phyloP scores from a whole-genome alignment of 2,329 filamentous ascomycete genomes.

The Neospermospora avenae region DNA sequence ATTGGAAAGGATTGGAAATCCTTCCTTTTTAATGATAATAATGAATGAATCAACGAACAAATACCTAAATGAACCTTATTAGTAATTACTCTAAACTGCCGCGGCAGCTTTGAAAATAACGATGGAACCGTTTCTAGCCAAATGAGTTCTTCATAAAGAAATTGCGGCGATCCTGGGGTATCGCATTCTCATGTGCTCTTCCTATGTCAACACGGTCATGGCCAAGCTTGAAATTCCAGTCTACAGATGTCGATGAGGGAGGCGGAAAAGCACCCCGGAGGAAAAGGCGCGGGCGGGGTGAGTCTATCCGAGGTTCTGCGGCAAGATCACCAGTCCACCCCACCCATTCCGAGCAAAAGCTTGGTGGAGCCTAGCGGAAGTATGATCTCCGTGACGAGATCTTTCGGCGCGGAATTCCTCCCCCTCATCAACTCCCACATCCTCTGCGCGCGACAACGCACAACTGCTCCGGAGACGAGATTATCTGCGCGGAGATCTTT shows the following conservation, averaged over 20 bases:
- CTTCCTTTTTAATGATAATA: not conserved
- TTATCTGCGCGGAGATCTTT: not conserved
- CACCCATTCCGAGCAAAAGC: not conserved
- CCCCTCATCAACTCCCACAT: not conserved
- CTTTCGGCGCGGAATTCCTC: not conserved
- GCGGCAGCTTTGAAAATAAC: no score
- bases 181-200: no score
- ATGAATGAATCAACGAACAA: slow-evolving; percentile 1
- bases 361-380: not conserved
- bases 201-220: not conserved
- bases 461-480: not conserved
- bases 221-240: no score
- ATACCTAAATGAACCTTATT: not conserved
- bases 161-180: no score
- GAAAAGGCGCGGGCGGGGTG: no score
- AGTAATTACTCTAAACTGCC: no score
- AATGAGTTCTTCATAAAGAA: no score
- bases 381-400: not conserved
- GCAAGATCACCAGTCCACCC: no score
- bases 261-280: not conserved
- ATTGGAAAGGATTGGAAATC: not conserved
- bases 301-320: no score
- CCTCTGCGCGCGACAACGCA: not conserved
- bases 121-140: no score
- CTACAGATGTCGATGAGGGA: not conserved